Base-by-base conservation (phyloP, 2,329 filamentous ascomycete genomes). In the Penicillium brasilianum region DNA sequence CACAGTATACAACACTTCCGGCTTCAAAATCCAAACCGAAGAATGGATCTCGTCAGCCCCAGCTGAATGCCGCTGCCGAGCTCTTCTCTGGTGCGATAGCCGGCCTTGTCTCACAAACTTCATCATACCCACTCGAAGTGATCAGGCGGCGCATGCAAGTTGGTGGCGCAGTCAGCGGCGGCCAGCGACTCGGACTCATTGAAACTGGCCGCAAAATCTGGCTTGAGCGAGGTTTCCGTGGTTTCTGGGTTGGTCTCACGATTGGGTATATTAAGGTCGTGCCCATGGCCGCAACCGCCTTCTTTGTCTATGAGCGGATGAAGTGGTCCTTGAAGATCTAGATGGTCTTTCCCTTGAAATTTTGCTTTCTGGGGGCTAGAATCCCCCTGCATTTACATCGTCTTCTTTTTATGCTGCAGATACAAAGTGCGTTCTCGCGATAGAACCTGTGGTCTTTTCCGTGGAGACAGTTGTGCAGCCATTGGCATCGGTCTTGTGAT, bases 201-300 rank as follows among this genome's bases (percentile, higher is more conserved):
- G 94, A 98, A 79, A 96, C 94, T 1, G 88, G 88, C 3, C 80
- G 79, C 66, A 84, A 88, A 73, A 95, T 99, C 65, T 88, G 88
- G 68, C 80, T 84, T 49, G 92, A 97, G 78, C 85, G 84, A 59
- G 95, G 95, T 0, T 78, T 89, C 61, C 83, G 85, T 54, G 95
- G 95, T 0, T 98, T 97, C 80, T 99, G 92, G 77, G 89, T 98
- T 11, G 95, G 95, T 0, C 79, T 99, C 74, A 92, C 90, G 1
- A 97, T 99, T 77, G 95, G 95, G 8, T 99, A 98, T 77, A 86
- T 93, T 72, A 99, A 99, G 81, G 87, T 98, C 55, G 84, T 97
- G 64, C 95, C 95, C 3, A 90, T 99, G 91, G 87, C 81, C 30
- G 95, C 95, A 13, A 87, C 85, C 16, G 85, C 85, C 65, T 90